Evolutionary conservation across 148 eudicot species (phyloP).

Genomic region (Arctostaphylos glauca): DNA sequence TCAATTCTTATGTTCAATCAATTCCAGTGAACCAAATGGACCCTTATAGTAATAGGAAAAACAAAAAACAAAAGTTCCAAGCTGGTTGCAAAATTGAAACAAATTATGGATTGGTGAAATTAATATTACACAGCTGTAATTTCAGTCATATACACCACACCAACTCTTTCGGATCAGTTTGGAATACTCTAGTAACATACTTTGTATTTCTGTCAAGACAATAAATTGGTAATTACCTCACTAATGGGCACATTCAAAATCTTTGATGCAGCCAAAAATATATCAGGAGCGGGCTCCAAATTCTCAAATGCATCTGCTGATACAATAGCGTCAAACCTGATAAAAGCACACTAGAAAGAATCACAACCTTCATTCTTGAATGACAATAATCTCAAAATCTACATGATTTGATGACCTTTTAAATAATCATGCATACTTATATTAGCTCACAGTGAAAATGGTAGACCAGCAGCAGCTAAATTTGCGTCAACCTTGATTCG

Average conservation of each 20-base stretch:
- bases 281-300: constrained; percentile 95
- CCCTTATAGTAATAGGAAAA: too few species aligned
- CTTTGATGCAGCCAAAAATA: constrained; percentile 86
- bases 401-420: not conserved
- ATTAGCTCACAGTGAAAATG: constrained; percentile 60
- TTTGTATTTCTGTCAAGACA: constrained; percentile 3
- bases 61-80: not conserved
- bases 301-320: constrained; percentile 98
- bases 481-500: constrained; percentile 95
- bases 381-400: not conserved
- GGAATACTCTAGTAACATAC: not conserved
- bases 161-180: not conserved
- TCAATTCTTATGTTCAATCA: too few species aligned
- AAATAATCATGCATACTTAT: not conserved
- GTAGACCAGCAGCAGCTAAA: constrained; percentile 90
- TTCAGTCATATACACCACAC: not conserved
- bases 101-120: not conserved
- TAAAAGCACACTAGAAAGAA: constrained; percentile 11
- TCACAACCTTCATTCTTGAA: constrained; percentile 7
- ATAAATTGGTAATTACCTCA: constrained; percentile 53
- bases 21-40: too few species aligned
- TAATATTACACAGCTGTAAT: not conserved
- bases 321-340: constrained; percentile 97
- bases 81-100: not conserved
- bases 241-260: constrained; percentile 62